Conservation (phyloP, 2,329 filamentous ascomycete species). For the Paraconiothyrium sp. region DNA sequence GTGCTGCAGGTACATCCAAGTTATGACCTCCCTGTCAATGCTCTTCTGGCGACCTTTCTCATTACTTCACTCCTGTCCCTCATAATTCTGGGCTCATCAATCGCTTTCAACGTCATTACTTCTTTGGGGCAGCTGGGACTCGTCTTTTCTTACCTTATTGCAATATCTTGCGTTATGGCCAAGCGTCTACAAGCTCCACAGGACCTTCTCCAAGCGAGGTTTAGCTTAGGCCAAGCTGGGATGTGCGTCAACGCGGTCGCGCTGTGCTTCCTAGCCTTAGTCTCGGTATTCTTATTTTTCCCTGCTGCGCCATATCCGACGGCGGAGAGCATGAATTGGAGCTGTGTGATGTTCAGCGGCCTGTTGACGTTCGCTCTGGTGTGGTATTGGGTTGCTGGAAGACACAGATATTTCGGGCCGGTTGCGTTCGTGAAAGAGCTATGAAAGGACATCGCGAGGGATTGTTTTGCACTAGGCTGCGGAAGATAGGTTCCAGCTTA, state of each 20-base stretch:
- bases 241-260: conserved; percentile 55
- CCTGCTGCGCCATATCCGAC: conserved; percentile 43
- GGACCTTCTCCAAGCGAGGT: conserved; percentile 55
- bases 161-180: conserved; percentile 58
- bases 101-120: conserved; percentile 39
- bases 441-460: not conserved
- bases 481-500: no score
- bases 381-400: conserved; percentile 55
- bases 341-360: conserved; percentile 56
- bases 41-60: conserved; percentile 54
- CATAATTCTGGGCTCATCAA: conserved; percentile 60
- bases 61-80: conserved; percentile 54
- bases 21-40: conserved; percentile 53
- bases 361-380: conserved; percentile 55
- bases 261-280: conserved; percentile 50
- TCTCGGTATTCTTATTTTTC: conserved; percentile 59
- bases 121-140: conserved; percentile 35
- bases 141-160: conserved; percentile 47
- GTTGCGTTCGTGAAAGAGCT: conserved; percentile 34
- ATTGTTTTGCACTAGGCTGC: no score
- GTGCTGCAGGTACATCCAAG: conserved; percentile 29
- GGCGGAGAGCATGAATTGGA: conserved; percentile 59
- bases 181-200: conserved; percentile 54
- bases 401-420: conserved; percentile 51
- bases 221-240: conserved; percentile 57